Conservation (phyloP, 1,139 yeast genomes). For the Yamadazyma oceani region DNA sequence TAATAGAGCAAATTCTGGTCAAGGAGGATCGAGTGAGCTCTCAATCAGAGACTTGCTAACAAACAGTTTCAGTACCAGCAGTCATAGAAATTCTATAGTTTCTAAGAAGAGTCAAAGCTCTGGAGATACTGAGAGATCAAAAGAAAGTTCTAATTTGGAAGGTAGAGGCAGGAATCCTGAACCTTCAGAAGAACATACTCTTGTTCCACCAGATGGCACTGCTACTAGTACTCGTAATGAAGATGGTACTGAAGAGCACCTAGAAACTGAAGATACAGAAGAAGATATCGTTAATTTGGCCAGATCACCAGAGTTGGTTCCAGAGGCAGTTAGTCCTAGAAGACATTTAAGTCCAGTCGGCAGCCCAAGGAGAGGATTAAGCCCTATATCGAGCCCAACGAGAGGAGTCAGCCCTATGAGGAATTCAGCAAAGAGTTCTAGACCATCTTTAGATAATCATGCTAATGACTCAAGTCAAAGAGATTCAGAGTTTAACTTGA, state of each 20-base stretch:
- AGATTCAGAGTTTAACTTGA: not conserved
- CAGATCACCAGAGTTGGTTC: constrained; percentile 15
- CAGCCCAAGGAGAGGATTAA: constrained; percentile 10
- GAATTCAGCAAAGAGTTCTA: constrained; percentile 2
- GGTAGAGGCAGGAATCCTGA: too few relatives aligned
- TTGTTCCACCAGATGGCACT: not conserved
- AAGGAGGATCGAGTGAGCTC: constrained; percentile 11
- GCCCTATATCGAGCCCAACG: constrained; percentile 9
- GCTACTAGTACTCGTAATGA: too few relatives aligned
- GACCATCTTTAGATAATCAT: not conserved
- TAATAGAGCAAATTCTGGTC: constrained; percentile 4
- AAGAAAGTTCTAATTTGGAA: too few relatives aligned
- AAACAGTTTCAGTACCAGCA: constrained; percentile 11
- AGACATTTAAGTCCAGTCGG: constrained; percentile 13
- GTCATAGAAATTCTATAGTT: constrained; percentile 12
- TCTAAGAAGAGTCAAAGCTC: constrained; percentile 18
- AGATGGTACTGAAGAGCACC: constrained; percentile 3
- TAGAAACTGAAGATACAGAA: constrained; percentile 7
- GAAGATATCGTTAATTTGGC: constrained; percentile 22
- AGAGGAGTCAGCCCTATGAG: constrained; percentile 1
- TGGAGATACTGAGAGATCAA: constrained; percentile 9
- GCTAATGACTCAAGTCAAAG: not conserved
- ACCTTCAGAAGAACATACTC: not conserved
- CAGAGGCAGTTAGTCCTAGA: constrained; percentile 17
- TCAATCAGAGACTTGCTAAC: constrained; percentile 26